Conservation (phyloP, 352 stramenopile genomes). For the Phytophthora quininea region DNA sequence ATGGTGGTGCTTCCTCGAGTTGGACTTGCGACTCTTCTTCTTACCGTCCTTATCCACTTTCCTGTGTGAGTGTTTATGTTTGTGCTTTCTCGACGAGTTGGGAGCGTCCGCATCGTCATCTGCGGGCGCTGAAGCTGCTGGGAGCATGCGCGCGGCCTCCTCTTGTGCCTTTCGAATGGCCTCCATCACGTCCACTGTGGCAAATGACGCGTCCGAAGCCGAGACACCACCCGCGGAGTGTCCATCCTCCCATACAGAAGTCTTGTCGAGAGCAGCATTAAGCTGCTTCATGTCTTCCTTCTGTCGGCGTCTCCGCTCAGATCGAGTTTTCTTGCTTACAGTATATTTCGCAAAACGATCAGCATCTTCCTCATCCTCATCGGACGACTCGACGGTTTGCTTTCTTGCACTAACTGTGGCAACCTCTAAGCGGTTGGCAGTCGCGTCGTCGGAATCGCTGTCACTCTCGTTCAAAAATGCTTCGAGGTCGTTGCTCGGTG, state of each 20-base stretch:
- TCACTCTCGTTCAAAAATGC: constrained; percentile 71
- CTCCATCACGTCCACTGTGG: constrained; percentile 60
- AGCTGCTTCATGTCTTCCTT: constrained; percentile 52
- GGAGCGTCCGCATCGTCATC: constrained; percentile 12
- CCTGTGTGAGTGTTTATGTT: constrained; percentile 40
- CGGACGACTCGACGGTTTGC: constrained; percentile 47
- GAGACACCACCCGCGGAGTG: constrained; percentile 3
- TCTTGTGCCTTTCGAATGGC: constrained; percentile 73
- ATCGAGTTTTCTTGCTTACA: constrained; percentile 48
- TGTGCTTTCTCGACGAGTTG: constrained; percentile 29
- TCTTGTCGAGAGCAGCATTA: constrained; percentile 32
- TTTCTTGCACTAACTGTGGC: no score
- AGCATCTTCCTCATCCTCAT: constrained; percentile 42
- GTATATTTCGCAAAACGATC: constrained; percentile 60
- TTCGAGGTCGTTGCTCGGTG: constrained; percentile 50
- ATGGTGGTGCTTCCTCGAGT: constrained; percentile 23
- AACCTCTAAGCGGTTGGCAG: no score
- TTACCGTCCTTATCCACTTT: constrained; percentile 33
- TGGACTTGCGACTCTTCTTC: constrained; percentile 38
- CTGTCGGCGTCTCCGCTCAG: constrained; percentile 42
- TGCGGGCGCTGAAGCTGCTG: constrained; percentile 1
- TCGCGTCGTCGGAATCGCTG: constrained; percentile 51
- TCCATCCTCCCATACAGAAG: constrained; percentile 4
- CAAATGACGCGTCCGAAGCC: constrained; percentile 23
- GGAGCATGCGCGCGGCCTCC: constrained; percentile 70